phyloP scores from a whole-genome alignment of 306 rosid species.

The Vigna nakashimae region DNA sequence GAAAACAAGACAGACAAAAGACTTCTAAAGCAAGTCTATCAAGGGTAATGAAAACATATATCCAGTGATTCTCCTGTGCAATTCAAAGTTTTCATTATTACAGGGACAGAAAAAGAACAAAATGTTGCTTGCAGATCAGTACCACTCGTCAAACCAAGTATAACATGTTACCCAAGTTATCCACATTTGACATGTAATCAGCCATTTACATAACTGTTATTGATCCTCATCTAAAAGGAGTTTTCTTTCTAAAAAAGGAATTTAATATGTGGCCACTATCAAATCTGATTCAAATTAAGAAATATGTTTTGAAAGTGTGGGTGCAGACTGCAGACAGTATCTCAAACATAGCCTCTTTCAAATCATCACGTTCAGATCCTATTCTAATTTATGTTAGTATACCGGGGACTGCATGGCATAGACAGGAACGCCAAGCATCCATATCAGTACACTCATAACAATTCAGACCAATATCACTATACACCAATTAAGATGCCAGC shows the following conservation, averaged over 20 bases:
- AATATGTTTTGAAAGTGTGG: neutral
- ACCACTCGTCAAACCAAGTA: conserved; percentile 22
- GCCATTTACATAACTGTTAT: conserved; percentile 19
- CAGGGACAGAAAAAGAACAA: neutral
- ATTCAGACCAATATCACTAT: conserved; percentile 20
- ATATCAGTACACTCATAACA: neutral
- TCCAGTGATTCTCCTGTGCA: neutral
- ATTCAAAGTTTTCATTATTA: conserved; percentile 16
- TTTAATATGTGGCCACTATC: conserved; percentile 3
- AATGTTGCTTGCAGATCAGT: conserved; percentile 7
- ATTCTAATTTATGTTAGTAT: conserved; percentile 7
- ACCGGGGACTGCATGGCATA: neutral
- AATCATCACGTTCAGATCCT: neutral
- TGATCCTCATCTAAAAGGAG: neutral
- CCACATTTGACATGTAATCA: conserved; percentile 12
- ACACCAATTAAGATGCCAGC: conserved; percentile 23
- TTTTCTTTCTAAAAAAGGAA: neutral
- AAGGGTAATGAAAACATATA: conserved; percentile 17
- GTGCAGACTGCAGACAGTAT: neutral
- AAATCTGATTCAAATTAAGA: conserved; percentile 17
- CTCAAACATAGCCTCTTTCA: conserved; percentile 16
- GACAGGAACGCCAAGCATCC: conserved; percentile 30
- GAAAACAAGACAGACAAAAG: conserved; percentile 9
- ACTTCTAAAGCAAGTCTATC: conserved; percentile 22
- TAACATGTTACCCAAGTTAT: conserved; percentile 1